A percentile compares a stretch with the other conserved stretches of the same genome.
Evolutionary conservation across 2,329 filamentous ascomycete species (phyloP).

Genomic region (Blumeriella jaapii): DNA sequence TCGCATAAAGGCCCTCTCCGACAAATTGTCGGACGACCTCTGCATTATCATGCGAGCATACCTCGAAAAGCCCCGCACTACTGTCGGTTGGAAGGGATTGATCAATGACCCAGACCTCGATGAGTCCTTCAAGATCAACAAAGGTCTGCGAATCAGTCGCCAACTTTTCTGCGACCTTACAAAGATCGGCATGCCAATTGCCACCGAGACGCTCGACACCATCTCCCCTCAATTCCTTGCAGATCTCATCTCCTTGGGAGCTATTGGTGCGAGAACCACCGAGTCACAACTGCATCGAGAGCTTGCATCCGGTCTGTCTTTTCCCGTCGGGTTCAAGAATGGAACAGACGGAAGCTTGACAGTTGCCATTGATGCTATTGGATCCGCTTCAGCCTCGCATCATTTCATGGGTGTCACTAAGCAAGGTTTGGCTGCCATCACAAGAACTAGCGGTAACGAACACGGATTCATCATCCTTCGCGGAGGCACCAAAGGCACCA

Average conservation of each 20-base stretch:
- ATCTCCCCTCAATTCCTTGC: slow-evolving; percentile 97
- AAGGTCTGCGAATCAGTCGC: slow-evolving; percentile 83
- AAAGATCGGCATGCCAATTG: slow-evolving; percentile 79
- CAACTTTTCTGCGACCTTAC: slow-evolving; percentile 92
- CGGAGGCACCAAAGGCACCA: slow-evolving; percentile 83
- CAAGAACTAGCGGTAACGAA: slow-evolving; percentile 84
- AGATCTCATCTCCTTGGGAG: slow-evolving; percentile 88
- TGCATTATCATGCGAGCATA: slow-evolving; percentile 97
- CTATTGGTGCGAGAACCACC: slow-evolving; percentile 90
- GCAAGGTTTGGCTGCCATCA: slow-evolving; percentile 90
- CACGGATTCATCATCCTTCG: slow-evolving; percentile 95
- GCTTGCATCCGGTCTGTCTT: slow-evolving; percentile 85
- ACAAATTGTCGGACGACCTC: slow-evolving; percentile 72
- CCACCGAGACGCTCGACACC: slow-evolving; percentile 96
- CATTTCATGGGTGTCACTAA: slow-evolving; percentile 99
- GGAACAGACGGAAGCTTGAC: slow-evolving; percentile 86
- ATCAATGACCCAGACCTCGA: slow-evolving; percentile 99
- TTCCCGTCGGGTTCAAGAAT: slow-evolving; percentile 99
- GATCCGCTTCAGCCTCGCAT: slow-evolving; percentile 71
- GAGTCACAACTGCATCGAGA: slow-evolving; percentile 95
- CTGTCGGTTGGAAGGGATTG: slow-evolving; percentile 96
- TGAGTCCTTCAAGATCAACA: slow-evolving; percentile 97
- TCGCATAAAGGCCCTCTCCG: slow-evolving; percentile 63
- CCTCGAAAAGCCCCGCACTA: slow-evolving; percentile 96
- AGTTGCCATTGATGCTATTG: slow-evolving; percentile 93